Base-by-base conservation (phyloP, 2,329 filamentous ascomycete genomes). In the Dendrostoma leiphaemia region DNA sequence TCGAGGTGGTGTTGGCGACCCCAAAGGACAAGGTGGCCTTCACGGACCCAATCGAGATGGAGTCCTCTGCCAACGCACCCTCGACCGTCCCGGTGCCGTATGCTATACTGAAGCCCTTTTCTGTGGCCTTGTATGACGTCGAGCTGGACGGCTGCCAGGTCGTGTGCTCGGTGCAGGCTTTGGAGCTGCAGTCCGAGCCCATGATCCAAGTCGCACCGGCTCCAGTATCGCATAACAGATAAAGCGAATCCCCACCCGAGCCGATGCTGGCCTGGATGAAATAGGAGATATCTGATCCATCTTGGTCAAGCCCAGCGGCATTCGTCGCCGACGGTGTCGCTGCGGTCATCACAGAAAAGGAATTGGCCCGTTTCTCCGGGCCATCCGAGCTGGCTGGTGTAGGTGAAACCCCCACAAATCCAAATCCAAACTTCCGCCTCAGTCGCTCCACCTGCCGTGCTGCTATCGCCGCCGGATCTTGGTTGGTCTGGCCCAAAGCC, bases 161-260 rank as follows among this genome's bases (percentile, higher is more conserved):
- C 63, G 84, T 84, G 68, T 96, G 91, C 61, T 77, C 74, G 28
- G 71, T 67, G 67, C 91, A 96, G 4, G 89, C 81, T 23, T 77
- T 69, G 3, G 83, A 83, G 15, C 69, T 77, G 73, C 91, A 96
- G 51, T 78, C 73, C 15, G 83, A 75, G 28, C 86, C 82, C 83
- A 94, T 94, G 19, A 96, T 83, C 91, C 91, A 96, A 12, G 86
- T 91, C 54, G 89, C 90, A 21, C 81, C 81, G 35, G 84, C 83
- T 24, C 85, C 85, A 7, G 84, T 86, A 65, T 88, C 85, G 54
- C 88, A 71, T 24, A 88, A 75, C 79, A 88, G 81, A 61, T 81
- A 82, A 60, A 87, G 61, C 2, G 75, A 66, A 59, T 79, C 82
- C 38, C 70, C 69, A 13, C 73, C 69, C 3, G 83, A 83, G 13